A percentile compares a stretch with the other conserved stretches of the same genome.
phyloP scores from a whole-genome alignment of 768 basidiomycete genomes.

The Boletus sp. region DNA sequence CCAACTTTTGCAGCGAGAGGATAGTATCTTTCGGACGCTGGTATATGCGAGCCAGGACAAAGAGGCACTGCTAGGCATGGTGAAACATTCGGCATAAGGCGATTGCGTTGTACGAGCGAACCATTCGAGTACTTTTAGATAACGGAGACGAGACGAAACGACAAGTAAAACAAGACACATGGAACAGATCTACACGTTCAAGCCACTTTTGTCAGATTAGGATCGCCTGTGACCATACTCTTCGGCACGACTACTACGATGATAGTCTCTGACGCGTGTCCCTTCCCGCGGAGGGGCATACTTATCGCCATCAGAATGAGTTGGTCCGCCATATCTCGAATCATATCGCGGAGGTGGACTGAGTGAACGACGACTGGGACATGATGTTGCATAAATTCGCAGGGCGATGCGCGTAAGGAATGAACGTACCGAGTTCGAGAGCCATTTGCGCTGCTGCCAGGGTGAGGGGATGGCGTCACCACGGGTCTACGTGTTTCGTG shows the following conservation, averaged over 20 bases:
- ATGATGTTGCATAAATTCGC: background rate
- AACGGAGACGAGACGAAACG: background rate
- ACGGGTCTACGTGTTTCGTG: slow-evolving; percentile 48
- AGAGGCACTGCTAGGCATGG: background rate
- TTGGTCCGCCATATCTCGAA: slow-evolving; percentile 53
- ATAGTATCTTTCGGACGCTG: background rate
- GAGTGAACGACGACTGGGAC: slow-evolving; percentile 64
- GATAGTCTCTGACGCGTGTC: slow-evolving; percentile 40
- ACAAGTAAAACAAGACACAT: slow-evolving; percentile 1
- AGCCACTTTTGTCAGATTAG: slow-evolving; percentile 14
- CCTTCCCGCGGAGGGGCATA: slow-evolving; percentile 40
- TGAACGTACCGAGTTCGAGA: slow-evolving; percentile 39
- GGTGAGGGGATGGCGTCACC: slow-evolving; percentile 51
- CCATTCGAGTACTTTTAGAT: slow-evolving; percentile 7
- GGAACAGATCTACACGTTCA: slow-evolving; percentile 5
- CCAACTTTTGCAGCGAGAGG: slow-evolving; percentile 1
- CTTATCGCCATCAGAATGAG: slow-evolving; percentile 42
- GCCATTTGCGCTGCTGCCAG: slow-evolving; percentile 43
- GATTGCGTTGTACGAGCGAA: slow-evolving; percentile 3
- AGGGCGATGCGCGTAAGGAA: background rate
- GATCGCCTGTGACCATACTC: slow-evolving; percentile 31
- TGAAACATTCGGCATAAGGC: slow-evolving; percentile 1
- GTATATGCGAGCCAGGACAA: slow-evolving; percentile 8
- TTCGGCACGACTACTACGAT: slow-evolving; percentile 34
- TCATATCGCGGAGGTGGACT: slow-evolving; percentile 57